Conservation (phyloP, 352 stramenopile genomes). For the Pilasporangium apinafurcum region DNA sequence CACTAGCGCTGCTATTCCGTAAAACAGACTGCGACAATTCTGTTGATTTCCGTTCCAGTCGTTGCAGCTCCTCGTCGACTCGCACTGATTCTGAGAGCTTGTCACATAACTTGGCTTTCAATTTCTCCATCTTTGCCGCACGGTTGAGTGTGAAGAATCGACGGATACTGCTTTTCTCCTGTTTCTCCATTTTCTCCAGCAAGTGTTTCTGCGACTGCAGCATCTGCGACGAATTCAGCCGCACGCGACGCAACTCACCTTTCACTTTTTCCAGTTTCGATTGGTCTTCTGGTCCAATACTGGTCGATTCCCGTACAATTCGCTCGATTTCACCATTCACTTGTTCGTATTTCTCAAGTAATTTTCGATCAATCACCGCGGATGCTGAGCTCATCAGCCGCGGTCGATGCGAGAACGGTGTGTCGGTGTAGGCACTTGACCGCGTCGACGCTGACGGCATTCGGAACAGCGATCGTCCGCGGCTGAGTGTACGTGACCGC, state of each 20-base stretch:
- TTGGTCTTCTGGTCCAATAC: constrained; percentile 6
- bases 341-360: constrained; percentile 71
- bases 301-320: constrained; percentile 47
- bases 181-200: constrained; percentile 75
- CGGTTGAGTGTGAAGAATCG: constrained; percentile 70
- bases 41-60: constrained; percentile 60
- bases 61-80: constrained; percentile 57
- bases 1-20: no score
- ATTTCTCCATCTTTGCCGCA: constrained; percentile 62
- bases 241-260: constrained; percentile 49
- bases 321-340: constrained; percentile 75
- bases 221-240: constrained; percentile 60
- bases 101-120: constrained; percentile 59
- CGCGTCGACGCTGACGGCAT: constrained; percentile 5
- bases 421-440: background rate
- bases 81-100: constrained; percentile 66
- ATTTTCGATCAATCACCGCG: constrained; percentile 49
- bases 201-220: constrained; percentile 79
- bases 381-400: background rate
- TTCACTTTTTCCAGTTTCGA: constrained; percentile 22
- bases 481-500: no score
- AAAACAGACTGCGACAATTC: constrained; percentile 53
- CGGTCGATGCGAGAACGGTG: background rate
- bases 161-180: constrained; percentile 55
- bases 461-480: no score